Percentiles rank a stretch among this genome's conserved stretches.
Evolutionary conservation across 768 basidiomycete genomes (phyloP).

Genomic region (Austroboletus festivus): DNA sequence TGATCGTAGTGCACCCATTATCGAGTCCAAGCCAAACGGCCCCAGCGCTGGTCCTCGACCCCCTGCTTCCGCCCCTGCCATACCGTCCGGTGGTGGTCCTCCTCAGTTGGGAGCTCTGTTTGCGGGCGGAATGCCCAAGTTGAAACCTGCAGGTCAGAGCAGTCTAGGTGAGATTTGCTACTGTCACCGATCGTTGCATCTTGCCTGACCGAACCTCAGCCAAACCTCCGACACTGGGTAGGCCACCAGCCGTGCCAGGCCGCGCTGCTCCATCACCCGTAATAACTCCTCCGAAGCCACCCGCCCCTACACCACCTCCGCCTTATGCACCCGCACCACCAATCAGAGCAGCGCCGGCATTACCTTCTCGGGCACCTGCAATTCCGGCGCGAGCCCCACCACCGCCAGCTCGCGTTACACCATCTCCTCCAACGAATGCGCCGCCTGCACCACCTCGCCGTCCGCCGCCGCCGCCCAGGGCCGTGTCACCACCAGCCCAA

Average conservation of each 20-base stretch:
- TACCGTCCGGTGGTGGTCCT: slow-evolving; percentile 44
- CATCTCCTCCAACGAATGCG: slow-evolving; percentile 22
- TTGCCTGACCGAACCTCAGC: slow-evolving; percentile 35
- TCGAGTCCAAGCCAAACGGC: slow-evolving; percentile 50
- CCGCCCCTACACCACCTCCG: slow-evolving; percentile 34
- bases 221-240: slow-evolving; percentile 61
- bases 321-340: slow-evolving; percentile 31
- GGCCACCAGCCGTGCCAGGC: slow-evolving; percentile 63
- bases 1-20: slow-evolving; percentile 69
- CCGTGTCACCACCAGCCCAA: slow-evolving; percentile 4
- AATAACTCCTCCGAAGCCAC: slow-evolving; percentile 28
- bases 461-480: slow-evolving; percentile 33
- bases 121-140: slow-evolving; percentile 87
- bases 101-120: slow-evolving; percentile 85
- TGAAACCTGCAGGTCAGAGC: slow-evolving; percentile 74
- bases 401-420: slow-evolving; percentile 36
- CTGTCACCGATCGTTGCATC: slow-evolving; percentile 4
- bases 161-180: slow-evolving; percentile 45
- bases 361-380: slow-evolving; percentile 42
- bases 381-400: slow-evolving; percentile 44
- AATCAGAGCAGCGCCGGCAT: slow-evolving; percentile 32
- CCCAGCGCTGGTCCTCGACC: slow-evolving; percentile 35
- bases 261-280: slow-evolving; percentile 35
- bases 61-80: slow-evolving; percentile 15
- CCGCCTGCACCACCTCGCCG: slow-evolving; percentile 25